Evolutionary conservation across 2,329 filamentous ascomycete species (phyloP).

Genomic region (Epichloe brachyelytri): DNA sequence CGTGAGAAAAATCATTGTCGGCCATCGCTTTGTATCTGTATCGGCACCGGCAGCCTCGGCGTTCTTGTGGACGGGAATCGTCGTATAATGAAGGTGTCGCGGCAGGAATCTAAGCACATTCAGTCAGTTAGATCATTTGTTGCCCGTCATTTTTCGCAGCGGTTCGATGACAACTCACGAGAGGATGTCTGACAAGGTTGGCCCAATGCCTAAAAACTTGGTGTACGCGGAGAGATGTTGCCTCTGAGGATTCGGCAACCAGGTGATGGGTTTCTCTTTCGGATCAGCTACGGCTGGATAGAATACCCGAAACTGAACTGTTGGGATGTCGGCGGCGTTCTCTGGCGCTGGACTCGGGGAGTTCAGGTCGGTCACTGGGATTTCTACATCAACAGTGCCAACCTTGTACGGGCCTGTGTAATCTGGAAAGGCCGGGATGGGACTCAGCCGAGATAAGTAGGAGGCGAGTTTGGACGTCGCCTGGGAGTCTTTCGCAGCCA

Average conservation of each 20-base stretch:
- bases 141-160: background rate
- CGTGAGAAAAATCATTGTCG: constrained; percentile 75
- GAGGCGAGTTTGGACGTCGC: constrained; percentile 27
- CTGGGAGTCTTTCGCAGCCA: constrained; percentile 10
- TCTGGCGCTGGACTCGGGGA: constrained; percentile 41
- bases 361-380: constrained; percentile 50
- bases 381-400: constrained; percentile 68
- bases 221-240: constrained; percentile 64
- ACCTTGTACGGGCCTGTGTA: constrained; percentile 71
- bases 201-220: constrained; percentile 57
- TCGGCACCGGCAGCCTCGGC: constrained; percentile 49
- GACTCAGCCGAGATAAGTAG: constrained; percentile 46
- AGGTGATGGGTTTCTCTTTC: constrained; percentile 49
- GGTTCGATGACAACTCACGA: constrained; percentile 33
- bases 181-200: constrained; percentile 42
- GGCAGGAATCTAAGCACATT: constrained; percentile 43
- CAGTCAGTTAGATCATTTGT: background rate
- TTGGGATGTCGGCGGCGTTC: constrained; percentile 47
- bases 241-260: constrained; percentile 67
- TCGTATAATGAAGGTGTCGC: constrained; percentile 58
- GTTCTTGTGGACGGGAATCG: constrained; percentile 61
- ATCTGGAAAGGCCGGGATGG: constrained; percentile 57
- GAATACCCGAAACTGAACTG: constrained; percentile 69
- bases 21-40: constrained; percentile 48
- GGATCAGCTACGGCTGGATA: constrained; percentile 53